These are phyloP conservation scores for Smallanthus sonchifolius DNA, from an alignment of 129 eudicot species.

Conservation along the genomic window DNA sequence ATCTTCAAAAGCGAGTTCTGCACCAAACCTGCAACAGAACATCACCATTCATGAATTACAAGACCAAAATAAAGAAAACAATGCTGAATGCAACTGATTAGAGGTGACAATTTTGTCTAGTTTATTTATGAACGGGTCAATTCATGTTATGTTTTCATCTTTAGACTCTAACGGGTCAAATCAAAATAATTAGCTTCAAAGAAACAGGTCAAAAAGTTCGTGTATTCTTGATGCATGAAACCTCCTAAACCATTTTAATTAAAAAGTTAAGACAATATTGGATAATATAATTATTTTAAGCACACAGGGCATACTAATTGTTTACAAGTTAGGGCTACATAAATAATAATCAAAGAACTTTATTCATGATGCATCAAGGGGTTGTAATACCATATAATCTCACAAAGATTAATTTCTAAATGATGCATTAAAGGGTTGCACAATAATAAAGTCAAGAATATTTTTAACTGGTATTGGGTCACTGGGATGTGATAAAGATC, in stretches of 20 bases:
- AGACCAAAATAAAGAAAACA: not conserved
- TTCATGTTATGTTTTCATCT: not conserved
- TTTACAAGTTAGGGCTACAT: not conserved
- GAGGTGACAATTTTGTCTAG: not conserved
- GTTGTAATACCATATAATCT: not conserved
- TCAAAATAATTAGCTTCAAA: not conserved
- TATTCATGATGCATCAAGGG: not conserved
- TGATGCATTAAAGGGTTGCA: not conserved
- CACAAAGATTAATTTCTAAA: not conserved
- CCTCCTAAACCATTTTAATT: not conserved
- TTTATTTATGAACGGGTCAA: not conserved
- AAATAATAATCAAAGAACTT: not conserved
- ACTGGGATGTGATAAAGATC: not conserved
- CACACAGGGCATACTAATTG: not conserved
- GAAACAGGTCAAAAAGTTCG: not conserved
- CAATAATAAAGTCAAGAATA: not conserved
- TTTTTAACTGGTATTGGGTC: not conserved
- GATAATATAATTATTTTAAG: not conserved
- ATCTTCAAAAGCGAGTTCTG: slow-evolving; percentile 85
- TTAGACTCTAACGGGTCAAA: not conserved
- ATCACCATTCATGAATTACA: not conserved
- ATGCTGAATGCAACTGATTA: not conserved
- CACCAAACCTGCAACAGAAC: slow-evolving; percentile 53
- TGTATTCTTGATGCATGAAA: not conserved
- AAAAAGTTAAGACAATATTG: not conserved